Base-by-base conservation (phyloP, 495 filamentous ascomycete species). In the Sphaerosporella brunnea region DNA sequence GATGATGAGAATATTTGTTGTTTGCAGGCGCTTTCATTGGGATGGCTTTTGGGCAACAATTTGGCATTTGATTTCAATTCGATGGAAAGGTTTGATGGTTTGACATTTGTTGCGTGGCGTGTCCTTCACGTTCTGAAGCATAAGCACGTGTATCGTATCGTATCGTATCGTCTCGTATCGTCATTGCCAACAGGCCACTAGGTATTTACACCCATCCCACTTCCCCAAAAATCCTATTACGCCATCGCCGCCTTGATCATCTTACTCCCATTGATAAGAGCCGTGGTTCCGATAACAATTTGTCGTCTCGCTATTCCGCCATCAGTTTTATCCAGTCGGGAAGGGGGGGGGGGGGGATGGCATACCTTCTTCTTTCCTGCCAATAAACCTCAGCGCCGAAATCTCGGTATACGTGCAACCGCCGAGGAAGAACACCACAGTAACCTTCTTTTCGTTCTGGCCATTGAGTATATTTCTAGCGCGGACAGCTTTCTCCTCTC, bases 321-420 rank as follows among this genome's bases (percentile, higher is more conserved):
- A 56, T 51, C 8, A 62, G 36, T 35, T 18, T 47, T 5, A 21
- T 32, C 26, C 23, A 15, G 11, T 24, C 18, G 18, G 45, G 49
- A 61, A 37, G 52, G 53, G 56, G 15, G 21, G 15, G 28, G 26
- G 23, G 36, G 24, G 23, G 23, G 42, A 54, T 36, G 36, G 63
- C 63, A 62, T 71, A 65, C 80, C 80, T 62, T 85, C 82, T 71
- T 93, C 80, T 64, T 83, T 77, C 55, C 75, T 78, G 30, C 81
- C 84, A 54, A 96, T 79, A 65, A 93, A 95, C 52, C 92, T 72
- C 64, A 96, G 58, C 20, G 90, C 92, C 35, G 90, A 86, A 62
- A 96, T 88, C 68, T 99, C 90, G 5, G 88, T 92, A 55, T 88
- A 93, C 1, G 81, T 93, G 40, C 95, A 80, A 1, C 90, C 90